These are phyloP conservation scores for Citrus inodora DNA, from an alignment of 345 rosid species.

Conservation along the genomic window DNA sequence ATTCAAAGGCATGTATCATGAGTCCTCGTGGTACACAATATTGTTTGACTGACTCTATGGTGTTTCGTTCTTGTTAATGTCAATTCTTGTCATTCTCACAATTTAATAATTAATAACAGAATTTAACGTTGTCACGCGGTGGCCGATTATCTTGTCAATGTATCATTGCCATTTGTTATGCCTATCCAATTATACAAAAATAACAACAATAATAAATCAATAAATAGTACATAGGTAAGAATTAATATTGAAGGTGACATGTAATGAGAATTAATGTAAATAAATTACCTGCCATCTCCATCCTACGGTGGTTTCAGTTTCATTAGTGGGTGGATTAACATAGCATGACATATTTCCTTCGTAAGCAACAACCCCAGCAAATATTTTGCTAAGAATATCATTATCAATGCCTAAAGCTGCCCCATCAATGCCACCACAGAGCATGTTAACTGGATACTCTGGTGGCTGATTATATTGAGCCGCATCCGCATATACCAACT, in stretches of 20 bases:
- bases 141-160: no score
- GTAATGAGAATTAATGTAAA: background rate
- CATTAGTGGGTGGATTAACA: background rate
- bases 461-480: slow-evolving; percentile 33
- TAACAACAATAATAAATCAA: background rate
- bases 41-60: no score
- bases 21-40: no score
- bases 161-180: no score
- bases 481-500: accelerated
- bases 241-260: background rate
- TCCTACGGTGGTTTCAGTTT: slow-evolving; percentile 1
- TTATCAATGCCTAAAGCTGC: background rate
- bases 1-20: no score
- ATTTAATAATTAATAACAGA: no score
- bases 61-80: no score
- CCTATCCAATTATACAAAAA: no score
- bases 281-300: slow-evolving; percentile 49
- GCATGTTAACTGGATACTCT: slow-evolving; percentile 7
- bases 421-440: slow-evolving; percentile 29
- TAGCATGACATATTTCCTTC: slow-evolving; percentile 1
- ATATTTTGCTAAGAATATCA: slow-evolving; percentile 23
- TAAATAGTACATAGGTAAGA: background rate
- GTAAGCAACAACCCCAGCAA: slow-evolving; percentile 20
- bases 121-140: no score
- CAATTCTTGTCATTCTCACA: no score